Conservation (phyloP, 2,329 filamentous ascomycete genomes). For the Apiospora marii region DNA sequence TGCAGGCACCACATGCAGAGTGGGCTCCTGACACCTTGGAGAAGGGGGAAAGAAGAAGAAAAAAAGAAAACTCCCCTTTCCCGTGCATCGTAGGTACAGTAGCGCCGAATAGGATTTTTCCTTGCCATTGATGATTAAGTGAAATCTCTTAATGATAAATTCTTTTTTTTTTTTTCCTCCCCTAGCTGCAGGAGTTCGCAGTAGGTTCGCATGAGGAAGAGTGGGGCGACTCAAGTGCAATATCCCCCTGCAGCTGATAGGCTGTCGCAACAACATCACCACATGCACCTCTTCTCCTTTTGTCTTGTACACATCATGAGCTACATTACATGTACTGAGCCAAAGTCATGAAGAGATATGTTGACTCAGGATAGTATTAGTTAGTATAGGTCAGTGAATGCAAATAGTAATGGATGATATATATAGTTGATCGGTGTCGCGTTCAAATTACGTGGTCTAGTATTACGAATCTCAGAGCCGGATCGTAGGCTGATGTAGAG, state of each 20-base stretch:
- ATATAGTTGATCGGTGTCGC: neutral
- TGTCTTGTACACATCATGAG: neutral
- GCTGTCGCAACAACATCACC: neutral
- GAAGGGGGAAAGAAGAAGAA: neutral
- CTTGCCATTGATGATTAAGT: too few species aligned
- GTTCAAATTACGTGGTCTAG: neutral
- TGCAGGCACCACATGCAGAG: neutral
- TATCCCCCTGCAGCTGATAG: conserved; percentile 7
- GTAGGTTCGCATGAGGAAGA: conserved; percentile 16
- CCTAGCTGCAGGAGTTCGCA: conserved; percentile 19
- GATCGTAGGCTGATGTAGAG: neutral
- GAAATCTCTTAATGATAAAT: neutral
- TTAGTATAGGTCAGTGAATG: neutral
- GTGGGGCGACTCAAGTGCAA: neutral
- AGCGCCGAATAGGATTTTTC: too few species aligned
- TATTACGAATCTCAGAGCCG: neutral
- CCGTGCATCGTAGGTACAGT: neutral
- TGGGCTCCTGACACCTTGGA: conserved; percentile 11
- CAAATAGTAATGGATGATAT: neutral
- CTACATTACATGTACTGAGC: neutral
- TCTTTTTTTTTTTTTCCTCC: neutral
- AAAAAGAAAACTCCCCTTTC: neutral
- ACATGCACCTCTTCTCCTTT: neutral
- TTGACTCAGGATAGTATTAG: neutral
- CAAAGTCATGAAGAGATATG: neutral